Base-by-base conservation (phyloP, 768 basidiomycete genomes). In the Thelephora aurantiotincta region DNA sequence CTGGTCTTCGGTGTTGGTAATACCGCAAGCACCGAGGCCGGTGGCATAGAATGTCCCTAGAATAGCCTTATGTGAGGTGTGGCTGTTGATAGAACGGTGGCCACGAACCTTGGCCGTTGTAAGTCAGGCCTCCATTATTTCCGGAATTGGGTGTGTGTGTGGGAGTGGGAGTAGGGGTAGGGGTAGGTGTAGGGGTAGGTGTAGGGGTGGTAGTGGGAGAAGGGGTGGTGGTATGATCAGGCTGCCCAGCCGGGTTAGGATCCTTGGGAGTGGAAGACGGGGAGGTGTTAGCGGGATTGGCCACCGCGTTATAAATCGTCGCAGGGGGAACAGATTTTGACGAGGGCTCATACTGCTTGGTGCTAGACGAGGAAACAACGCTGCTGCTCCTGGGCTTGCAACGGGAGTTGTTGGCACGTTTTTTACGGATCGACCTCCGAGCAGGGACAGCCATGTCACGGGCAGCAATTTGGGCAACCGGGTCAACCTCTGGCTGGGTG, bases 21-120 rank as follows among this genome's bases (percentile, higher is more conserved):
- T 69, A 43, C 80, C 80, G 58, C 81, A 83, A 7, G 81, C 71
- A 47, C 77, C 78, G 37, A 81, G 69, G 46, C 79, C 81, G 50
- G 78, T 70, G 18, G 50, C 56, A 54, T 78, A 81, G 61, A 63
- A 80, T 34, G 79, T 81, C 30, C 70, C 71, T 71, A 46, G 7
- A 7, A 14, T 45, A 46, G 36, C 43, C 41, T 26, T 45, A 23
- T 43, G 48, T 19, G 45, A 11, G 33, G 37, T 14, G 33, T 41
- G 19, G 50, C 35, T 20, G 37, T 35, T 6, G 48, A 35, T 43
- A 9, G 26, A 30, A 9, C 9, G 26, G 5, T 30, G 9, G 9
- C 26, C 18, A 50, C 56, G 7, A 46, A 61, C 60, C 60, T 33
- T 61, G 50, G 38, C 60, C 58, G 14, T 44, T 48, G 46, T 55